Base-by-base conservation (phyloP, 2,329 filamentous ascomycete genomes). In the Aspergillus intermedius region DNA sequence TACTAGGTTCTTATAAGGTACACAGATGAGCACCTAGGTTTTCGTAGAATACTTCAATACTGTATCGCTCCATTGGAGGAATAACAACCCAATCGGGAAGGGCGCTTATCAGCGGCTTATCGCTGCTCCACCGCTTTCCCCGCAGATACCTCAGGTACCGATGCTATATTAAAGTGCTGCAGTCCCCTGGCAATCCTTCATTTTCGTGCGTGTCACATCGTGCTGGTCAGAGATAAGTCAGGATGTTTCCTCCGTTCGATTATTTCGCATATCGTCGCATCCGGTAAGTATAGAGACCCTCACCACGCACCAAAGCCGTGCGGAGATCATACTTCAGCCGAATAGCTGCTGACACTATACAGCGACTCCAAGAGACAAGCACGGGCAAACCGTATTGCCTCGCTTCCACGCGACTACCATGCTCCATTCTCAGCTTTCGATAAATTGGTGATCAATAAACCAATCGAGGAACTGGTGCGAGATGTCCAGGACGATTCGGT, bases 311-410 rank as follows among this genome's bases (percentile, higher is more conserved):
- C 28, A 34, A 30, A 25, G 5, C 25, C 19, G 21, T 13, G 19
- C 17, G 25, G 25, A n/a, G 30, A n/a, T 37, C n/a, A 37, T 37
- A 37, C 13, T 17, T n/a, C 15, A 37, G 34, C 21, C 13, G 21
- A 22, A 22, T 22, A 5, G 5, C 21, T 22, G 25, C 50, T 51
- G 15, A 47, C 19, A 30, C 47, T 21, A 46, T 9, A 44, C 61
- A 95, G 89, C 73, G 77, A 82, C 59, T 79, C 81, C 67, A 96
- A 96, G 74, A 87, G 93, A 71, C 71, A 81, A 52, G 83, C 95
- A 67, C 84, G 91, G 37, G 74, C 77, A 13, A 72, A 78, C 44
- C 83, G 87, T 46, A 87, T 96, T 57, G 76, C 78, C 32, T 77
- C 77, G 5, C 79, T 96, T 5, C 77, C 81, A 1, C 68, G 77